Percentiles rank a stretch among this genome's conserved stretches.
Evolutionary conservation across 345 rosid genomes (phyloP).

Genomic region (Capsella bursapastoris): DNA sequence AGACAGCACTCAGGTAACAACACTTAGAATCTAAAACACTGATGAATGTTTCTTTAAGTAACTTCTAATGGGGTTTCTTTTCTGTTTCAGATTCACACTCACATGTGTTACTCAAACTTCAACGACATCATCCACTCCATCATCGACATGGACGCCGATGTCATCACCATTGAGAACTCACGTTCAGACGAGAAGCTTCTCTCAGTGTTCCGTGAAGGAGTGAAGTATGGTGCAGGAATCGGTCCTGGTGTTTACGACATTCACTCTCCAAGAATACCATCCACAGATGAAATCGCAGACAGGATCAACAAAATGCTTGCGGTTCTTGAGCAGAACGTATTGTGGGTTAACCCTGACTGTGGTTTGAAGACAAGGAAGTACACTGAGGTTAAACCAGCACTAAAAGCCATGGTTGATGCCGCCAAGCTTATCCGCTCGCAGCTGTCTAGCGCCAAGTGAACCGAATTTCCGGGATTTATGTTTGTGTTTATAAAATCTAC

Average conservation of each 20-base stretch:
- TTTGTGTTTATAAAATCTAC: not conserved
- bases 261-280: slow-evolving; percentile 97
- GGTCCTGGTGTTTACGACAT: slow-evolving; percentile 98
- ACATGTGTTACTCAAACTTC: slow-evolving; percentile 99
- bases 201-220: slow-evolving; percentile 98
- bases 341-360: slow-evolving; percentile 99
- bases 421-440: slow-evolving; percentile 89
- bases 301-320: slow-evolving; percentile 97
- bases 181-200: slow-evolving; percentile 98
- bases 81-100: slow-evolving; percentile 78
- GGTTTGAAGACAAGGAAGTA: slow-evolving; percentile 96
- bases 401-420: slow-evolving; percentile 86
- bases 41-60: not conserved
- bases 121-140: slow-evolving; percentile 97
- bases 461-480: not conserved
- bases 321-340: slow-evolving; percentile 78
- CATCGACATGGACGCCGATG: slow-evolving; percentile 97
- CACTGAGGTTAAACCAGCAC: slow-evolving; percentile 90
- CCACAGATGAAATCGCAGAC: slow-evolving; percentile 91
- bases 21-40: not conserved
- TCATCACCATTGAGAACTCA: slow-evolving; percentile 97
- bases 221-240: slow-evolving; percentile 94
- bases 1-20: slow-evolving; percentile 87
- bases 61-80: not conserved
- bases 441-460: slow-evolving; percentile 87